Percentiles rank a stretch among this genome's conserved stretches.
Conservation (phyloP, 176 grass and related monocot species). For the Pontederia crassipes region DNA sequence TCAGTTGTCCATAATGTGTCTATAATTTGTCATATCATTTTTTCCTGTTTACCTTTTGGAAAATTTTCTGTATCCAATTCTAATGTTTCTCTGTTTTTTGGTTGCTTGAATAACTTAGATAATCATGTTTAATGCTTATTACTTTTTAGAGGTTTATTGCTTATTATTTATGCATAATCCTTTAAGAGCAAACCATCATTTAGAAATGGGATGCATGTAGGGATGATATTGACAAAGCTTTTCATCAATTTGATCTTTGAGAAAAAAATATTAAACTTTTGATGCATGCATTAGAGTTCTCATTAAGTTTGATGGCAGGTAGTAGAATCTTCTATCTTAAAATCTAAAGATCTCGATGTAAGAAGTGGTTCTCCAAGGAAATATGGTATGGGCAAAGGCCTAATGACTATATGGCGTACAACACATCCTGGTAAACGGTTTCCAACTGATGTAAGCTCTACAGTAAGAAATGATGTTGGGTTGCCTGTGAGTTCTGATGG, state of each 20-base stretch:
- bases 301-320: conserved; percentile 4
- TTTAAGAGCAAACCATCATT: too few species aligned
- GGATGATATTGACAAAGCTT: too few species aligned
- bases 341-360: not conserved
- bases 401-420: conserved; percentile 90
- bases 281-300: not conserved
- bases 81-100: too few species aligned
- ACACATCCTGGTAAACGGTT: conserved; percentile 57
- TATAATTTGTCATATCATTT: too few species aligned
- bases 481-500: conserved; percentile 38
- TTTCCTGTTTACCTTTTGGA: too few species aligned
- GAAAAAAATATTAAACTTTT: not conserved
- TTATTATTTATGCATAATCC: too few species aligned
- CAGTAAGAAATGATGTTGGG: conserved; percentile 53
- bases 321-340: not conserved
- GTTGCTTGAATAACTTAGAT: too few species aligned
- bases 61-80: too few species aligned
- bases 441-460: conserved; percentile 34
- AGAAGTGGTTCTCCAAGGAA: conserved; percentile 41
- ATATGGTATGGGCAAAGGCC: conserved; percentile 90
- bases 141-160: too few species aligned
- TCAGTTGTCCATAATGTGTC: too few species aligned
- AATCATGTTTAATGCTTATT: too few species aligned
- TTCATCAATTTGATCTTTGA: not conserved
- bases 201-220: too few species aligned